Percentiles rank a stretch among this genome's conserved stretches.
Conservation (phyloP, 306 rosid genomes). For the Adenanthera pavonina region DNA sequence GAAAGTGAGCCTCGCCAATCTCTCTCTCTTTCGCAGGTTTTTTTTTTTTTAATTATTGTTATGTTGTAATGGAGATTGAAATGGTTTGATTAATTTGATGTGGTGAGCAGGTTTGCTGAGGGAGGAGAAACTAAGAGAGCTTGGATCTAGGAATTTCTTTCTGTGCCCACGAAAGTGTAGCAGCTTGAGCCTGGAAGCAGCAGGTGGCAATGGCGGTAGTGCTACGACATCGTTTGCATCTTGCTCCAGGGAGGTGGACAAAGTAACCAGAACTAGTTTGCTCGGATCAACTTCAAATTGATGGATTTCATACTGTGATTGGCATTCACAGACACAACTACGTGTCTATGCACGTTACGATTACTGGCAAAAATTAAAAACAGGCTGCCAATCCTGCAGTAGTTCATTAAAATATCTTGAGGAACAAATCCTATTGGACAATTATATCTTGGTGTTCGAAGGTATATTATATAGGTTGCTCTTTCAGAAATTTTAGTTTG, state of each 20-base stretch:
- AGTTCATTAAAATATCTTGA: no score
- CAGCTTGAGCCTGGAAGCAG: slow-evolving; percentile 7
- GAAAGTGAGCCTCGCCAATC: slow-evolving; percentile 60
- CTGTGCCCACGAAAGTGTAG: slow-evolving; percentile 50
- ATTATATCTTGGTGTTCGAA: neutral
- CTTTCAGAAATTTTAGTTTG: no score
- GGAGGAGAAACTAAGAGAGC: slow-evolving; percentile 56
- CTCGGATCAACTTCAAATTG: slow-evolving; percentile 64
- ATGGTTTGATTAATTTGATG: neutral
- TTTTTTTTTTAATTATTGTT: neutral
- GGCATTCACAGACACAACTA: neutral
- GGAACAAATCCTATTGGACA: no score
- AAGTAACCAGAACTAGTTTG: slow-evolving; percentile 48
- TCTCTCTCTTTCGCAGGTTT: neutral
- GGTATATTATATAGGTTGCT: neutral
- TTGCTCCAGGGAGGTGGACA: slow-evolving; percentile 61
- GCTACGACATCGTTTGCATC: slow-evolving; percentile 49
- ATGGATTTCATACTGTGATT: slow-evolving; percentile 59
- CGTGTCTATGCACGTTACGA: neutral
- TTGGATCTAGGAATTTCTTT: slow-evolving; percentile 87
- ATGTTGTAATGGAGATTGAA: neutral
- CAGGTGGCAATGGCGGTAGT: slow-evolving; percentile 19
- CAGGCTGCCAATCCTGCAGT: neutral
- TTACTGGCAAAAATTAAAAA: neutral
- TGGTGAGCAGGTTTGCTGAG: slow-evolving; percentile 66